Evolutionary conservation across 495 filamentous ascomycete species (phyloP).

Genomic region (Aspergillus affinis): DNA sequence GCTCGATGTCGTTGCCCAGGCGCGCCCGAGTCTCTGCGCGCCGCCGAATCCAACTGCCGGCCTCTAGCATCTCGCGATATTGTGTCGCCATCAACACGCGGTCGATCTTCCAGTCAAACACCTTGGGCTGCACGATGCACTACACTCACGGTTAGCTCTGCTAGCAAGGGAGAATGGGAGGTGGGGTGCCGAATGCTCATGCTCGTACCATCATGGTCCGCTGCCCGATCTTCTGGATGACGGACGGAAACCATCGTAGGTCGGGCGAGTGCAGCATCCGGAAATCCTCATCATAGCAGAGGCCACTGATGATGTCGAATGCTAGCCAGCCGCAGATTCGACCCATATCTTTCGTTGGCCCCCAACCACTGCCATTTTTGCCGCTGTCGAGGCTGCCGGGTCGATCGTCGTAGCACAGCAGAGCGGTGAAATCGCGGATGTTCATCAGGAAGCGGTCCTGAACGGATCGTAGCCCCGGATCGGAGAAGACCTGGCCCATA

Average conservation of each 20-base stretch:
- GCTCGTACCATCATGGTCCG: conserved; percentile 12
- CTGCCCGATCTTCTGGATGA: conserved; percentile 17
- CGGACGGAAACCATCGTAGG: conserved; percentile 23
- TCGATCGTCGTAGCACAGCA: background rate
- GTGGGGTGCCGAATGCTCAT: too few species aligned
- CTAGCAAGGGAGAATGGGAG: too few species aligned
- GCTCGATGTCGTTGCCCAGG: conserved; percentile 35
- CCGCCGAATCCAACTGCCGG: conserved; percentile 28
- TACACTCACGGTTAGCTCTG: background rate
- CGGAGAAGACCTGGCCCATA: conserved; percentile 37
- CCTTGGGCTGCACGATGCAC: conserved; percentile 18
- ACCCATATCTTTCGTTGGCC: conserved; percentile 12
- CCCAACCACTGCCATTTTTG: conserved; percentile 1
- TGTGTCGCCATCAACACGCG: conserved; percentile 17
- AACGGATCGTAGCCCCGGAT: conserved; percentile 29
- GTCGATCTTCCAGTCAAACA: conserved; percentile 18
- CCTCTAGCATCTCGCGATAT: conserved; percentile 23
- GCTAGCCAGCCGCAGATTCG: conserved; percentile 19
- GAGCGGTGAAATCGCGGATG: background rate
- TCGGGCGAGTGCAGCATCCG: conserved; percentile 19
- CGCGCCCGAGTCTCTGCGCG: conserved; percentile 36
- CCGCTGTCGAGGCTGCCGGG: too few species aligned
- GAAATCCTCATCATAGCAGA: conserved; percentile 25
- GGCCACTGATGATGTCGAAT: conserved; percentile 29
- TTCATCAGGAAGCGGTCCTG: conserved; percentile 25